Base-by-base conservation (phyloP, 2,329 filamentous ascomycete species). In the Pseudogymnoascus destructans region DNA sequence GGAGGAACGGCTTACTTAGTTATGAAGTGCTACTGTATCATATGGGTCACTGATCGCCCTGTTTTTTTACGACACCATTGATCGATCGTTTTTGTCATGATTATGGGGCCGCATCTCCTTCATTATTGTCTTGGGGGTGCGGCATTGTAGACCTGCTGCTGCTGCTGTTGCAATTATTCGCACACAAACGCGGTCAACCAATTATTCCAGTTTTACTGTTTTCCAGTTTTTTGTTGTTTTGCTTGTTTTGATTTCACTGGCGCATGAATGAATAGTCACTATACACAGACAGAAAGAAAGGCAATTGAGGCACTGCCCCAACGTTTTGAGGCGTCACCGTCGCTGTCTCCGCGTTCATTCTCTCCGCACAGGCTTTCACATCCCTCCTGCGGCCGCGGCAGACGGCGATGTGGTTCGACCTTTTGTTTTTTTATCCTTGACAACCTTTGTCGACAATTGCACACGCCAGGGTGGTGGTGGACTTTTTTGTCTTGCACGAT, bases 41-140 rank as follows among this genome's bases (percentile, higher is more conserved):
- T 70, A 70, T 65, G 67, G 67, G 64, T 63, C 63, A 59, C 64
- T 67, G 60, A 65, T 65, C 65, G 64, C 58, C 42, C 57, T 36
- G 55, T 59, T 61, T 59, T 40, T 57, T 15, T 57, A 56, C 21
- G 40, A 49, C 21, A 49, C 40, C 40, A 49, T 49, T 49, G 40
- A 49, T 30, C 27, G 27, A 30, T 30, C 27, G 9, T 30, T 27
- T 5, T 30, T 30, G 27, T 30, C 27, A 30, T 30, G 27, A 30
- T 30, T 11, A 30, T 10, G 27, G 27, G 9, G 23, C 23, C 5
- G 7, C 23, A 25, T 25, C 23, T 23, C 15, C 40, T 49, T 21
- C 40, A 49, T 49, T 49, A 3, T 11, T 40, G 36, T 46, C n/a
- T 49, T 49, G n/a, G 40, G 40, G 40, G 19, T 49, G 40, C 27